Evolutionary conservation across 139 green algal genomes (phyloP), one percentile per base, ranked within the genome.

Genomic region (Tetradesmus lagerheimii): DNA sequence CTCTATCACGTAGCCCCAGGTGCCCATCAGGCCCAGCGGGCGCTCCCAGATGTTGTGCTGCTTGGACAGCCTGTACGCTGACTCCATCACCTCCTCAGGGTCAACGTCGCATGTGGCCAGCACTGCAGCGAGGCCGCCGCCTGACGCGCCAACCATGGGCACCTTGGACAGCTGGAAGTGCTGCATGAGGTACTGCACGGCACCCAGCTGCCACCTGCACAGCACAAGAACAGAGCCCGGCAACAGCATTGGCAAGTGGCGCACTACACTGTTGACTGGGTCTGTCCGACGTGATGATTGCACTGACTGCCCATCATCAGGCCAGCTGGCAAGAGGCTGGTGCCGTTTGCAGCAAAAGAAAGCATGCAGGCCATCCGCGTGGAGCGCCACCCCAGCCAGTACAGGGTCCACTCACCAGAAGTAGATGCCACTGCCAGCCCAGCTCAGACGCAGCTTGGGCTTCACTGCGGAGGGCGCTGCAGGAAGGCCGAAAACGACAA

Each of bases 141-240:
- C 94, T 38, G 80, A 92, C 12, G 94, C 94, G 8, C 94, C 94
- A 31, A 85, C 91, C 94, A 95, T 95, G 18, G 87, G 88, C 20
- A 94, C 83, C 81, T 92, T 89, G 35, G 81, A 93, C 4, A 96
- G 85, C 76, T 94, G 92, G 34, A 91, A 96, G 41, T 84, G 89
- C 80, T 94, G 75, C 6, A 90, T 74, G n/a, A 96, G 67, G 91
- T 94, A 95, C 82, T 95, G 92, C 82, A 96, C 89, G 14, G 94
- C 94, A 37, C 94, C 93, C 27, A 91, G 88, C 88, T 91, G 88
- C 83, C 83, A 88, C 76, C 76, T 82, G 76, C 15, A 31, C 1
- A 62, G 47, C 47, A 62, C n/a, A n/a, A n/a, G 23, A 12, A 34
- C 18, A 29, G 14, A 64, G 9, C 27, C 20, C 23, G 25, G 25